Conservation (phyloP, 1,284 basidiomycete genomes). For the Cutaneotrichosporon sp. region DNA sequence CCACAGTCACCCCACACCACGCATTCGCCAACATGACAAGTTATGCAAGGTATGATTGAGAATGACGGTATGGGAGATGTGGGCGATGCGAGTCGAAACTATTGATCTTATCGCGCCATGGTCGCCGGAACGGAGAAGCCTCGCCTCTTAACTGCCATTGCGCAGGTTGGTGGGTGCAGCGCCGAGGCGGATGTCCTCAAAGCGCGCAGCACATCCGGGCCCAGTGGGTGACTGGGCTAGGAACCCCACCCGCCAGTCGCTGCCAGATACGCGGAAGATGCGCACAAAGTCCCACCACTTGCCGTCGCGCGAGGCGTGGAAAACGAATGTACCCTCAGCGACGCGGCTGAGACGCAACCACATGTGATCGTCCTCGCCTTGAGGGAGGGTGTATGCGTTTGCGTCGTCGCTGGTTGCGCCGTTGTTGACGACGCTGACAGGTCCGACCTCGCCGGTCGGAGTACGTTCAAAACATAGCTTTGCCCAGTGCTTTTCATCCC, state of each 20-base stretch:
- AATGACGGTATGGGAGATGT: neutral
- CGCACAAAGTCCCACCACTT: slow-evolving; percentile 10
- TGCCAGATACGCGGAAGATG: slow-evolving; percentile 1
- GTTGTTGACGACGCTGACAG: slow-evolving; percentile 8
- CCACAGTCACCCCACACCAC: neutral
- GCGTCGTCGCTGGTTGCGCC: slow-evolving; percentile 11
- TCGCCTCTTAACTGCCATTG: slow-evolving; percentile 3
- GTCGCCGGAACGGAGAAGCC: too few relatives aligned
- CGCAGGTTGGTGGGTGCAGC: neutral
- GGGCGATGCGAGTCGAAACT: neutral
- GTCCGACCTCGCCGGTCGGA: neutral
- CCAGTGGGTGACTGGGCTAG: slow-evolving; percentile 8
- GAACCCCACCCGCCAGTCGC: slow-evolving; percentile 10
- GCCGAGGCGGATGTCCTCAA: slow-evolving; percentile 6
- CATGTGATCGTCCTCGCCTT: neutral
- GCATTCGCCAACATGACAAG: neutral
- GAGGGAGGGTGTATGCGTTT: neutral
- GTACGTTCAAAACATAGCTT: slow-evolving; percentile 10
- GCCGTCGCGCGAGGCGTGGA: slow-evolving; percentile 5
- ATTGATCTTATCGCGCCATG: too few relatives aligned
- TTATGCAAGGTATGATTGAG: neutral
- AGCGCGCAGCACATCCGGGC: slow-evolving; percentile 7
- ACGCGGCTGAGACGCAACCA: slow-evolving; percentile 8
- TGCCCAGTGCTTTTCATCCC: slow-evolving; percentile 11
- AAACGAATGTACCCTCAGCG: neutral